Conservation (phyloP, 495 filamentous ascomycete genomes). For the Aspergillus coremiiformis region DNA sequence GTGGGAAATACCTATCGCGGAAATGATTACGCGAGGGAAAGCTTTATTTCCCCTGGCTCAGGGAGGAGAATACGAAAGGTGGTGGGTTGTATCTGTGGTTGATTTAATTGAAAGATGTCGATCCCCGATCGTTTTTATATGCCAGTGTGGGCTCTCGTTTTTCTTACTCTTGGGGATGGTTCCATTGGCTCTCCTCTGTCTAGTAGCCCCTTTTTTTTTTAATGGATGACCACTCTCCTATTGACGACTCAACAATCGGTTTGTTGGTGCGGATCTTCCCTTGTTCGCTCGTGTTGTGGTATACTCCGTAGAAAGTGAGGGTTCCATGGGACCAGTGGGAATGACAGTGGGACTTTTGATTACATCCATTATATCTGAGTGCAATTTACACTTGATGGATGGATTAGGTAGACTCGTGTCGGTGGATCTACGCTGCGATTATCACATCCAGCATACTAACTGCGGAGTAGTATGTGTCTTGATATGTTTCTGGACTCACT, state of each 20-base stretch:
- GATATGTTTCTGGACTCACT: too few relatives aligned
- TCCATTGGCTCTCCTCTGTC: neutral
- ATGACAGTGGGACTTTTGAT: neutral
- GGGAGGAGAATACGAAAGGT: neutral
- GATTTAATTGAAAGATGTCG: neutral
- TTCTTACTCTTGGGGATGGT: too few relatives aligned
- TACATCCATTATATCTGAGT: too few relatives aligned
- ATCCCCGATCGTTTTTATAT: neutral
- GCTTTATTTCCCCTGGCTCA: neutral
- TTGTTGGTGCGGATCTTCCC: neutral
- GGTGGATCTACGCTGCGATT: too few relatives aligned
- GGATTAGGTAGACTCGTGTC: too few relatives aligned
- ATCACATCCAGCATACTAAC: too few relatives aligned
- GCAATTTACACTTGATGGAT: too few relatives aligned
- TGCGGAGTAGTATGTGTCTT: too few relatives aligned
- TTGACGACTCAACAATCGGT: neutral
- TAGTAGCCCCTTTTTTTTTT: neutral
- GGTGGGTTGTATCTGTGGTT: neutral
- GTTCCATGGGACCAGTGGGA: neutral
- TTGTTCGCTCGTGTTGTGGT: neutral
- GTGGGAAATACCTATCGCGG: neutral
- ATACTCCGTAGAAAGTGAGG: neutral
- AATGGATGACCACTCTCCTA: neutral
- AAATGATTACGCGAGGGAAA: neutral
- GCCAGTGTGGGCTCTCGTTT: too few relatives aligned